These are phyloP conservation scores for Leucocoprinus leucothites DNA, from an alignment of 768 basidiomycete genomes.

Conservation along the genomic window DNA sequence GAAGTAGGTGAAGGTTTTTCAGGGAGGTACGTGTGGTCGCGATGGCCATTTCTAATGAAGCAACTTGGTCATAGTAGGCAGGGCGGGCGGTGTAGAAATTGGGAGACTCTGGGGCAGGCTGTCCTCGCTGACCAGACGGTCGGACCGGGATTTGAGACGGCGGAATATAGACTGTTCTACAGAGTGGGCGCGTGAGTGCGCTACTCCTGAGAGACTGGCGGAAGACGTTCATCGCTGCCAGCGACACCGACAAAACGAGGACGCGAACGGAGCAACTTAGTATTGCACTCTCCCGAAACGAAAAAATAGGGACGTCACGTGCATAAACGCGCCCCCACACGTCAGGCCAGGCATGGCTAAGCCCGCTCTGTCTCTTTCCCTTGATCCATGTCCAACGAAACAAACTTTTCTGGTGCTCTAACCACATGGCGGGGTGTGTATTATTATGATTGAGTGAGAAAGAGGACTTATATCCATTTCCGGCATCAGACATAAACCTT, in stretches of 20 bases:
- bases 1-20: slow-evolving; percentile 64
- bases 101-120: slow-evolving; percentile 56
- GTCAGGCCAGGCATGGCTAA: neutral
- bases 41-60: slow-evolving; percentile 63
- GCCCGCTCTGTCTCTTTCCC: neutral
- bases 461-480: neutral
- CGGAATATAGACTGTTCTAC: slow-evolving; percentile 11
- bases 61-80: slow-evolving; percentile 69
- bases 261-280: neutral
- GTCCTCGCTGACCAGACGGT: slow-evolving; percentile 10
- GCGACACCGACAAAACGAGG: neutral
- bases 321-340: slow-evolving; percentile 10
- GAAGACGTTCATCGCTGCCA: slow-evolving; percentile 24
- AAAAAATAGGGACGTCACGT: slow-evolving; percentile 16
- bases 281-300: neutral
- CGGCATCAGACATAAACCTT: slow-evolving; percentile 71
- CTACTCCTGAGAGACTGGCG: slow-evolving; percentile 14
- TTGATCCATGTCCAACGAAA: slow-evolving; percentile 41
- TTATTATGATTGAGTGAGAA: neutral
- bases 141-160: slow-evolving; percentile 14
- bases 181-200: neutral
- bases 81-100: slow-evolving; percentile 84
- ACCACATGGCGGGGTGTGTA: slow-evolving; percentile 85
- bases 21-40: slow-evolving; percentile 55
- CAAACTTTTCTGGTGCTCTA: slow-evolving; percentile 91